Percentiles rank a stretch among this genome's conserved stretches.
These are phyloP conservation scores for Penicillium sp. DNA, from an alignment of 2,329 filamentous ascomycete genomes.

Conservation along the genomic window DNA sequence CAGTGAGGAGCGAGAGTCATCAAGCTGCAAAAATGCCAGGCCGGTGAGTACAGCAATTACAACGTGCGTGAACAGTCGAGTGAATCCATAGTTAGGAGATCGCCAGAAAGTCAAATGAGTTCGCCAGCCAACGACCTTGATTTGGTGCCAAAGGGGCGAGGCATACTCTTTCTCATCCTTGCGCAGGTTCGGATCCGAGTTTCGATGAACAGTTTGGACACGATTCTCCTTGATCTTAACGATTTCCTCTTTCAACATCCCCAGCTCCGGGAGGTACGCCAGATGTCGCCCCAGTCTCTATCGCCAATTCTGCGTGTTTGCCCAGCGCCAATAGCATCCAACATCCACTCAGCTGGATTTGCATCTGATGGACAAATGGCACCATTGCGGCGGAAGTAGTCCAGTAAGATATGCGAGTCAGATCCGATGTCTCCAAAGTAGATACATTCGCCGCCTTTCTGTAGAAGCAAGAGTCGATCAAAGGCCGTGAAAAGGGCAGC, in stretches of 20 bases:
- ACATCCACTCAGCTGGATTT: constrained; percentile 51
- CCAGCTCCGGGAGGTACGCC: constrained; percentile 69
- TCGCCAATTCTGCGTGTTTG: constrained; percentile 66
- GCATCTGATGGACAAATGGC: constrained; percentile 47
- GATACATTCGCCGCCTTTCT: constrained; percentile 50
- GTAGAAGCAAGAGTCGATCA: constrained; percentile 53
- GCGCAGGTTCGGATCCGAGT: constrained; percentile 36
- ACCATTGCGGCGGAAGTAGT: constrained; percentile 52
- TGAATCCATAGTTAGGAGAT: constrained; percentile 83
- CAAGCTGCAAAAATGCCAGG: constrained; percentile 71
- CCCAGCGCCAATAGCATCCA: constrained; percentile 66
- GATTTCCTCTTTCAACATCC: constrained; percentile 62
- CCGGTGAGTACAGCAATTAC: constrained; percentile 73
- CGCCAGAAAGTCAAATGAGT: constrained; percentile 79
- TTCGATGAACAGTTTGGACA: constrained; percentile 42
- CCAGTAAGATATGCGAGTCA: constrained; percentile 46
- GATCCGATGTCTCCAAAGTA: constrained; percentile 53
- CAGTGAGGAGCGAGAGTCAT: constrained; percentile 67
- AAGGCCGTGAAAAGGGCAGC: constrained; percentile 55
- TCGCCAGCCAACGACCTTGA: constrained; percentile 66
- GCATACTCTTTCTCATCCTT: constrained; percentile 70
- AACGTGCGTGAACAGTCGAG: constrained; percentile 77
- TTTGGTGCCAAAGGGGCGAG: constrained; percentile 71
- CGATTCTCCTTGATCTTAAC: constrained; percentile 60
- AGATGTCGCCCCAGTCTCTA: constrained; percentile 75